phyloP scores from a whole-genome alignment of 257 asterid genomes.

The Lycium barbarum region DNA sequence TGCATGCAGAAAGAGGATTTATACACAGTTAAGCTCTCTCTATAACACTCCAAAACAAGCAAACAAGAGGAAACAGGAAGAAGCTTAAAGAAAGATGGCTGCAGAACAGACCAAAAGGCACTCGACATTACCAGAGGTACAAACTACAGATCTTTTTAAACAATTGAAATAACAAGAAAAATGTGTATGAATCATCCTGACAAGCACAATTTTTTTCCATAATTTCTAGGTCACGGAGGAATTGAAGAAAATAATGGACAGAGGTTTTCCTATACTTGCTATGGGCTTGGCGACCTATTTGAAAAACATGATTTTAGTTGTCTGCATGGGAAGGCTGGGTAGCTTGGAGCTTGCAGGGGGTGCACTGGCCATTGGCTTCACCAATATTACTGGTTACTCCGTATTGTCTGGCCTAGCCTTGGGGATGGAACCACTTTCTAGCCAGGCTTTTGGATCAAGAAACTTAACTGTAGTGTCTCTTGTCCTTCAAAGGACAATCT shows the following conservation, averaged over 20 bases:
- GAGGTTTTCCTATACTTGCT: slow-evolving; percentile 72
- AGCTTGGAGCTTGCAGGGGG: slow-evolving; percentile 95
- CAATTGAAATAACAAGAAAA: slow-evolving; percentile 35
- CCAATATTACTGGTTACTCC: slow-evolving; percentile 95
- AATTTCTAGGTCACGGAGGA: slow-evolving; percentile 70
- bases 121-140: slow-evolving; percentile 69
- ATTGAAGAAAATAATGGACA: slow-evolving; percentile 64
- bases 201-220: not conserved
- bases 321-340: slow-evolving; percentile 91
- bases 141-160: slow-evolving; percentile 37
- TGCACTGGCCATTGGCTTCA: slow-evolving; percentile 93
- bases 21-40: slow-evolving; percentile 33
- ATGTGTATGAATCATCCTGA: slow-evolving; percentile 31
- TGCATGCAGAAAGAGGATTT: slow-evolving; percentile 33
- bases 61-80: slow-evolving; percentile 44
- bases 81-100: slow-evolving; percentile 52
- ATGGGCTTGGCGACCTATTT: slow-evolving; percentile 82
- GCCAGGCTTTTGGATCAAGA: slow-evolving; percentile 91
- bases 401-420: slow-evolving; percentile 85
- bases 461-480: slow-evolving; percentile 57
- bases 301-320: slow-evolving; percentile 83
- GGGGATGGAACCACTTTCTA: slow-evolving; percentile 97
- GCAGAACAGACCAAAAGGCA: slow-evolving; percentile 57
- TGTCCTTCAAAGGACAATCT: slow-evolving; percentile 70
- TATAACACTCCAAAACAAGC: slow-evolving; percentile 43